Conservation (phyloP, 495 filamentous ascomycete genomes). For the Trichoderma gamsii region DNA sequence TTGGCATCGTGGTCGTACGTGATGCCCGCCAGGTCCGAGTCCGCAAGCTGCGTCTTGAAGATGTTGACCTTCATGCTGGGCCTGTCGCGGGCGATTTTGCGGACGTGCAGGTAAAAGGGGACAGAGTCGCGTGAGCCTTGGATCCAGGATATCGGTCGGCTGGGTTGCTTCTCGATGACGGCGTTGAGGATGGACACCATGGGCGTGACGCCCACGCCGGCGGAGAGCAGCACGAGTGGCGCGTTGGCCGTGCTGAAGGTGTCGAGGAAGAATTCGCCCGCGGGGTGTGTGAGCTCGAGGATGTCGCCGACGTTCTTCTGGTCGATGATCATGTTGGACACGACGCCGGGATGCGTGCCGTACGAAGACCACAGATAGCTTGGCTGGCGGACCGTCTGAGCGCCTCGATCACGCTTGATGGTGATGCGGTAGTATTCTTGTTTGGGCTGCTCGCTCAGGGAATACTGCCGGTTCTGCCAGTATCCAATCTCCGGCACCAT, state of each 20-base stretch:
- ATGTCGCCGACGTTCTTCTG: conserved; percentile 51
- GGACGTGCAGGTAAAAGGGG: conserved; percentile 50
- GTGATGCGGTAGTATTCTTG: conserved; percentile 61
- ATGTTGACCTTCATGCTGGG: conserved; percentile 35
- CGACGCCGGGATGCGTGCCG: conserved; percentile 49
- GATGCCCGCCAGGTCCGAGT: conserved; percentile 42
- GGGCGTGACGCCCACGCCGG: conserved; percentile 64
- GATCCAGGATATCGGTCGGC: conserved; percentile 56
- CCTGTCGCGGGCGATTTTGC: conserved; percentile 39
- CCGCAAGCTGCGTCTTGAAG: conserved; percentile 34
- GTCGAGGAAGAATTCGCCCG: conserved; percentile 64
- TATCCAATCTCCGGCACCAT: conserved; percentile 51
- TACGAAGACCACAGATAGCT: conserved; percentile 33
- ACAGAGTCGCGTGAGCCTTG: conserved; percentile 48
- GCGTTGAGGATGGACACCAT: conserved; percentile 63
- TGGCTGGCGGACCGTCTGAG: conserved; percentile 26
- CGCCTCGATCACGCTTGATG: conserved; percentile 59
- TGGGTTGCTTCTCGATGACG: conserved; percentile 36
- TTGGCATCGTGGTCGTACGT: conserved; percentile 52
- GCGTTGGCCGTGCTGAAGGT: conserved; percentile 29
- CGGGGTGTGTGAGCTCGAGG: conserved; percentile 60
- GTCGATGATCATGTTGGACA: conserved; percentile 67
- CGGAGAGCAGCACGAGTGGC: conserved; percentile 62
- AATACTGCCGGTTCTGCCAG: conserved; percentile 66
- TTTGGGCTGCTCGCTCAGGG: conserved; percentile 56